These are phyloP conservation scores for Stachybotrys echinatus DNA, from an alignment of 2,329 filamentous ascomycete genomes.

Conservation along the genomic window DNA sequence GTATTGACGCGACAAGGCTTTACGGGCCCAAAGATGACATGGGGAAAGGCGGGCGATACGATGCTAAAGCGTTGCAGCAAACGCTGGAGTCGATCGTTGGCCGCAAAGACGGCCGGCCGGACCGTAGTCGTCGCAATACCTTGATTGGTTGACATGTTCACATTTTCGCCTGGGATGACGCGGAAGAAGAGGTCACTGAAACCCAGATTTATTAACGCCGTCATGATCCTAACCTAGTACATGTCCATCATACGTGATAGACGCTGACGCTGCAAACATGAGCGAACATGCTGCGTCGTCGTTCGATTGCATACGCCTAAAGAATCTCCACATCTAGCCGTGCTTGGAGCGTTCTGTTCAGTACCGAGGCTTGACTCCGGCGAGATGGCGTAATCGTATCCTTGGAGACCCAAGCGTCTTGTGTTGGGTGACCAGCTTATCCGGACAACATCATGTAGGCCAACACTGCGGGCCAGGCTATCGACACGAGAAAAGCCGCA, in stretches of 20 bases:
- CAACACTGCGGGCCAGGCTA: conserved; percentile 30
- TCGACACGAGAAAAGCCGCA: conserved; percentile 24
- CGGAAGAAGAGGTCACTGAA: background rate
- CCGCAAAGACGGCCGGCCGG: conserved; percentile 31
- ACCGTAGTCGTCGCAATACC: conserved; percentile 40
- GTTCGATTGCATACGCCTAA: too few species aligned
- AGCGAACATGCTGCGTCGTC: background rate
- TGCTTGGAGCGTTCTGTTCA: too few species aligned
- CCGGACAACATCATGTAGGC: conserved; percentile 17
- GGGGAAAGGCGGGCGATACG: conserved; percentile 56
- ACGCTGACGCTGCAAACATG: too few species aligned
- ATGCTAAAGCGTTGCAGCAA: conserved; percentile 67
- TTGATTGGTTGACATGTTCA: conserved; percentile 23
- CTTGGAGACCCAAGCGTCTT: background rate
- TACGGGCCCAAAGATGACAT: conserved; percentile 59
- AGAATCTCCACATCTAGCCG: too few species aligned
- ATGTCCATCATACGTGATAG: background rate
- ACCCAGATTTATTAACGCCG: background rate
- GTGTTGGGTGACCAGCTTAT: background rate
- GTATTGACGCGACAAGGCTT: conserved; percentile 71
- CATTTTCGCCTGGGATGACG: background rate
- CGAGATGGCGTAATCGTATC: background rate
- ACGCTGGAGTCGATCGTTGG: conserved; percentile 75
- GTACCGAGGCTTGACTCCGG: too few species aligned
- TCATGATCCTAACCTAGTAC: background rate